phyloP scores from a whole-genome alignment of 352 stramenopile genomes.

The Pythium rhizo-oryzae region DNA sequence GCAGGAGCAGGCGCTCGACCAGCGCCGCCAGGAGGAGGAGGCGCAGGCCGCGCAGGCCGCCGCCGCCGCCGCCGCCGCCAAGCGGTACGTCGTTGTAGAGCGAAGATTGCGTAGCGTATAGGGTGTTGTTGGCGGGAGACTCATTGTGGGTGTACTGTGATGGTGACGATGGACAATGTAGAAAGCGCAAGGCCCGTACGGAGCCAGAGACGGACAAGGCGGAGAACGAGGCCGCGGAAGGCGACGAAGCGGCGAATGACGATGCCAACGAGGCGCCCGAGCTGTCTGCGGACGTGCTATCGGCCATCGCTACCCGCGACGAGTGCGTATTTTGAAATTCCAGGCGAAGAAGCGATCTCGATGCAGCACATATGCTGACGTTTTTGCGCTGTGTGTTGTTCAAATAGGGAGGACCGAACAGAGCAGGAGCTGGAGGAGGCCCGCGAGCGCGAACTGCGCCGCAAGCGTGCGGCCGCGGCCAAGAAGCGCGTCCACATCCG shows the following conservation, averaged over 20 bases:
- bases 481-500: slow-evolving; percentile 66
- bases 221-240: slow-evolving; percentile 16
- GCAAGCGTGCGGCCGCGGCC: slow-evolving; percentile 25
- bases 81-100: slow-evolving; percentile 41
- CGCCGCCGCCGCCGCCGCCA: slow-evolving; percentile 32
- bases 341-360: no score
- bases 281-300: slow-evolving; percentile 66
- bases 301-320: slow-evolving; percentile 63
- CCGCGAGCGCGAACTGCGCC: slow-evolving; percentile 22
- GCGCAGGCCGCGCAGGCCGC: slow-evolving; percentile 50
- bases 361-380: no score
- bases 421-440: slow-evolving; percentile 44
- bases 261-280: slow-evolving; percentile 38
- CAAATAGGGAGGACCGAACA: slow-evolving; percentile 61
- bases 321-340: no score
- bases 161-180: neutral
- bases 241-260: slow-evolving; percentile 31
- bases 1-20: slow-evolving; percentile 51
- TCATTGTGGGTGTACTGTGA: neutral
- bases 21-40: slow-evolving; percentile 54
- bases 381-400: no score
- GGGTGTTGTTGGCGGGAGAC: neutral
- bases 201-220: slow-evolving; percentile 17
- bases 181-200: slow-evolving; percentile 50
- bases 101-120: no score